These are phyloP conservation scores for Bruguiera gymnorhiza DNA, from an alignment of 345 rosid genomes.

Conservation along the genomic window DNA sequence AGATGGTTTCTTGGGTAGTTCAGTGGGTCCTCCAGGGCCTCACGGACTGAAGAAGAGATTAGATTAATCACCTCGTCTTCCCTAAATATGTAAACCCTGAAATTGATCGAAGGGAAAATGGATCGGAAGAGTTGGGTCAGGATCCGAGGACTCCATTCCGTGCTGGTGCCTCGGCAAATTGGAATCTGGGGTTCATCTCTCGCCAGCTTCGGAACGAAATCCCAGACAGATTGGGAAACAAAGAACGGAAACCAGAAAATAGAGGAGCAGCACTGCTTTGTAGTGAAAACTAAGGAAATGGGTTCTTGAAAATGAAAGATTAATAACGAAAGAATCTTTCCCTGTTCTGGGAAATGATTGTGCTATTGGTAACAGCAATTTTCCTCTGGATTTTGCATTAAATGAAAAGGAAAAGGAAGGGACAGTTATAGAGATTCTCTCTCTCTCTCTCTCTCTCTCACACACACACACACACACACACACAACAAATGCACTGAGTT, in stretches of 20 bases:
- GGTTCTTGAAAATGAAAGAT: background rate
- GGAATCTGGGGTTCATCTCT: constrained; percentile 9
- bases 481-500: background rate
- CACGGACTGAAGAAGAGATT: constrained; percentile 78
- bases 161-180: constrained; percentile 75
- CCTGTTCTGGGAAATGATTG: too few relatives aligned
- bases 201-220: constrained; percentile 49
- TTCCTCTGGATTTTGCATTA: too few relatives aligned
- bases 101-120: constrained; percentile 81
- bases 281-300: background rate
- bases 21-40: constrained; percentile 81
- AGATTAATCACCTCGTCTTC: constrained; percentile 79
- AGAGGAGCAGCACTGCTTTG: constrained; percentile 3
- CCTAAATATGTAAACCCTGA: constrained; percentile 78
- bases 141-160: constrained; percentile 71
- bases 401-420: too few relatives aligned
- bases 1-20: constrained; percentile 87
- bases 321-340: too few relatives aligned
- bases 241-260: constrained; percentile 16
- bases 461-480: too few relatives aligned
- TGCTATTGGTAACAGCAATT: too few relatives aligned
- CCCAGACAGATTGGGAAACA: constrained; percentile 38
- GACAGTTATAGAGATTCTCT: too few relatives aligned
- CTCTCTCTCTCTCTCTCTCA: too few relatives aligned
- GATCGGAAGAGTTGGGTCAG: constrained; percentile 73